Evolutionary conservation across 2,329 filamentous ascomycete species (phyloP), one percentile per base, ranked within the genome.

Genomic region (Colletotrichum tofieldiae): DNA sequence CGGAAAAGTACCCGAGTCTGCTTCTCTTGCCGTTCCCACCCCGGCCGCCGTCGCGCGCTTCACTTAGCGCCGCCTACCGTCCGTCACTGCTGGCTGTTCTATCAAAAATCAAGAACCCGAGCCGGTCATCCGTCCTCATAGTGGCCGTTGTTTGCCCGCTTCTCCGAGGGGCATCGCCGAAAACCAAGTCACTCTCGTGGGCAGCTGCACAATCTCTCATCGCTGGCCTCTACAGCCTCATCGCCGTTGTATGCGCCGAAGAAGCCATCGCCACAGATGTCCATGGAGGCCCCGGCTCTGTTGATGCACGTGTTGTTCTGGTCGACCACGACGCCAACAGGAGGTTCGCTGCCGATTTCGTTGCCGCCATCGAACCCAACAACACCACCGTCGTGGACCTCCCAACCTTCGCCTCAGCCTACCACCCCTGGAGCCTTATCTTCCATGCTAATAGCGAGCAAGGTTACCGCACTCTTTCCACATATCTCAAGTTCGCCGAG

Each of bases 231-330:
- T 98, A 98, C 86, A 91, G 91, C 77, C 87, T 98, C 61, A 85
- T 96, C 67, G 92, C 92, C 43, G 84, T 91, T 56, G 85, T 94
- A n/a, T 94, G 93, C 74, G 89, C 91, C 16, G 87, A 90, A 75
- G 84, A 89, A 59, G 84, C 84, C 58, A 87, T 84, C 83, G 92
- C 81, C 83, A 93, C 81, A 79, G 94, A 82, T 85, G 89, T 84
- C 8, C 82, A 83, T 6, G 78, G 79, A 52, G 85, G 83, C 18
- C 87, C 90, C 0, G 91, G 91, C 56, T 93, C 93, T 32, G 89
- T 98, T 20, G 94, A 98, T 81, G 87, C 90, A 1, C 90, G 94
- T 5, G 84, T 98, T 20, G 78, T 98, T 37, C 86, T 97, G 41
- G 83, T 98, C 49, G 90, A 95, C 73, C 89, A 93, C 79, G 82